A percentile compares a stretch with the other conserved stretches of the same genome.
Evolutionary conservation across 2,329 filamentous ascomycete species (phyloP).

Genomic region (Aulographum hederae): DNA sequence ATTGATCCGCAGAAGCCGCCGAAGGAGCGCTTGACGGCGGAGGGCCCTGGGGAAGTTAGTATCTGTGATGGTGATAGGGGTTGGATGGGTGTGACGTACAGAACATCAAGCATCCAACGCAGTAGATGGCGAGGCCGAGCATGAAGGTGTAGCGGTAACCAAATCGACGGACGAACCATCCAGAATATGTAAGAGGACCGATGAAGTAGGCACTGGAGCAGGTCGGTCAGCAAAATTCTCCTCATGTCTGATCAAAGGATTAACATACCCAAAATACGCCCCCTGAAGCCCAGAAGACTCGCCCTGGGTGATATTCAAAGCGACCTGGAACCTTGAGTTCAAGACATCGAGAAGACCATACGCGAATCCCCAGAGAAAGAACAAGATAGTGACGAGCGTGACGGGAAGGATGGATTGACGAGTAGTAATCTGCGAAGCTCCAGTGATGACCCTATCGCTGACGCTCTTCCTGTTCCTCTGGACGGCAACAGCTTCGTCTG

Average conservation of each 20-base stretch:
- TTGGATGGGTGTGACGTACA: no score
- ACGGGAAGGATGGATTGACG: slow-evolving; percentile 30
- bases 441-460: slow-evolving; percentile 16
- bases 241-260: neutral
- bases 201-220: slow-evolving; percentile 27
- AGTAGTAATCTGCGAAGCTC: slow-evolving; percentile 21
- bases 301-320: slow-evolving; percentile 26
- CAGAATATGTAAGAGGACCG: slow-evolving; percentile 32
- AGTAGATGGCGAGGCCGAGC: slow-evolving; percentile 29
- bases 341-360: slow-evolving; percentile 26
- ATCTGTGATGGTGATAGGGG: no score
- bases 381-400: slow-evolving; percentile 25
- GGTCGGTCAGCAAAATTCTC: no score
- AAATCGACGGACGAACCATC: slow-evolving; percentile 48
- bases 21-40: slow-evolving; percentile 54
- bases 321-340: slow-evolving; percentile 24
- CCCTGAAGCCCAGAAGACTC: slow-evolving; percentile 44
- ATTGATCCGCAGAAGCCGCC: slow-evolving; percentile 53
- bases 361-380: slow-evolving; percentile 17
- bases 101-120: slow-evolving; percentile 57
- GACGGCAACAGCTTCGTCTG: slow-evolving; percentile 14
- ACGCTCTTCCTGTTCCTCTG: slow-evolving; percentile 16
- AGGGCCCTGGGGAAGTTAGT: no score
- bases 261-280: slow-evolving; percentile 41
- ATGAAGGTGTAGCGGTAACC: slow-evolving; percentile 74